Evolutionary conservation across 805 yeast species (phyloP).

Genomic region (Wickerhamomyces alni): DNA sequence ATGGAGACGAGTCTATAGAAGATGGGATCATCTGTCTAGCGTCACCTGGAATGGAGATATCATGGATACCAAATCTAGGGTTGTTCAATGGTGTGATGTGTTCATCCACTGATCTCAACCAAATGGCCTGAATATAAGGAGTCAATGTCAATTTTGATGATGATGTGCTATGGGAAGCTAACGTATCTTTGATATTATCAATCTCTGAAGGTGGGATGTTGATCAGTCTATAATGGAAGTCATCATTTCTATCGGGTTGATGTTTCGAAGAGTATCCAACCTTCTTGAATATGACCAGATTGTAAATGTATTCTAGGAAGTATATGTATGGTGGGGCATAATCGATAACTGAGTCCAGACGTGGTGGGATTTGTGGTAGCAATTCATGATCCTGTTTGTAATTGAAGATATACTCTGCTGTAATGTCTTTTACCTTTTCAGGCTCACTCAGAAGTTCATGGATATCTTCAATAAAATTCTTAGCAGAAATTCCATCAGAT

Average conservation of each 20-base stretch:
- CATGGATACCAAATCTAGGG: conserved; percentile 7
- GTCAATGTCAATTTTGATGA: conserved; percentile 9
- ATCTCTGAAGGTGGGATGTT: conserved; percentile 5
- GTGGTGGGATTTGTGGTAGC: conserved; percentile 13
- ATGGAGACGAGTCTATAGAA: conserved; percentile 5
- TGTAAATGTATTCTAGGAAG: conserved; percentile 7
- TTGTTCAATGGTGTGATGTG: background rate
- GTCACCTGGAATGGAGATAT: conserved; percentile 16
- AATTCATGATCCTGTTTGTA: conserved; percentile 6
- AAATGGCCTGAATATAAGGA: conserved; percentile 14
- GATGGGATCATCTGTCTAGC: conserved; percentile 12
- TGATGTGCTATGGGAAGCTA: background rate
- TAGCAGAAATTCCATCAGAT: conserved; percentile 17
- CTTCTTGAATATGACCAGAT: conserved; percentile 2
- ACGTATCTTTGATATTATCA: background rate
- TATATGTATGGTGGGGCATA: conserved; percentile 13
- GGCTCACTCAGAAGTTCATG: conserved; percentile 3
- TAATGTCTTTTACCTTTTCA: background rate
- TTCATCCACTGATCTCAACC: conserved; percentile 13
- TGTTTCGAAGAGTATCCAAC: background rate
- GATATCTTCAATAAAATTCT: conserved; percentile 11
- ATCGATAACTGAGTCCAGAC: conserved; percentile 9
- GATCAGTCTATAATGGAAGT: conserved; percentile 7
- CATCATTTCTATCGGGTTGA: conserved; percentile 4
- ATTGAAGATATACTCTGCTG: conserved; percentile 5